Evolutionary conservation across 2,329 filamentous ascomycete species (phyloP), one percentile per base, ranked within the genome.

Genomic region (Diaporthe citriasiana): DNA sequence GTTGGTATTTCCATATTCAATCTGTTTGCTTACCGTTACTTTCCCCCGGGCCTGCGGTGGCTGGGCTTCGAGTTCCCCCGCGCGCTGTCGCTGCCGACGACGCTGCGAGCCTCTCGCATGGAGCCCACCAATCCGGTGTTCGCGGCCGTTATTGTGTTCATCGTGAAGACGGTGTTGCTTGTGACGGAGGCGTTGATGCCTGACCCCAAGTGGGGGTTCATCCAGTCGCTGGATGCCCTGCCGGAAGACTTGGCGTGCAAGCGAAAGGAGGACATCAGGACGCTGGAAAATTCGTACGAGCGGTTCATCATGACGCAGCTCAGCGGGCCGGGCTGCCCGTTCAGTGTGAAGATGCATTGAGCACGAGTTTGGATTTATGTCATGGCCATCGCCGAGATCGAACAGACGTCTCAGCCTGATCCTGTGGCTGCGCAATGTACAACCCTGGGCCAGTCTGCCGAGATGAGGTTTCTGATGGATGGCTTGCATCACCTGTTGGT

Each of bases 1-100:
- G 35, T 65, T 12, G 59, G 59, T 27, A n/a, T 65, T 42, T 65
- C 59, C 10, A 65, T 50, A 19, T 65, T 65, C 27, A 65, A 65
- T 27, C 40, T 50, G 27, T 65, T 65, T 45, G 59, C 59, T 4
- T 65, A 65, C 42, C 59, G 59, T 2, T 50, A 65, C 27, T 65
- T 65, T 6, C 59, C 59, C 1, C 59, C 42, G 1, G 59, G 42
- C 2, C 27, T 65, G 27, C 25, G 59, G 12, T 65, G 59, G 59
- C 27, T 65, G 17, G 42, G 59, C 42, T 65, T 65, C 7, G 59
- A 66, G 22, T 35, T 66, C 42, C 51, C 50, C 17, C 47, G 45
- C 15, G 42, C 25, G 55, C 45, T 33, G 70, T 60, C 45, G 71
- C 30, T 51, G 68, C 51, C 55, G 50, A 38, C 35, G 70, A 57